phyloP scores from a whole-genome alignment of 179 eudicot species.

The Monotropa hypopitys region DNA sequence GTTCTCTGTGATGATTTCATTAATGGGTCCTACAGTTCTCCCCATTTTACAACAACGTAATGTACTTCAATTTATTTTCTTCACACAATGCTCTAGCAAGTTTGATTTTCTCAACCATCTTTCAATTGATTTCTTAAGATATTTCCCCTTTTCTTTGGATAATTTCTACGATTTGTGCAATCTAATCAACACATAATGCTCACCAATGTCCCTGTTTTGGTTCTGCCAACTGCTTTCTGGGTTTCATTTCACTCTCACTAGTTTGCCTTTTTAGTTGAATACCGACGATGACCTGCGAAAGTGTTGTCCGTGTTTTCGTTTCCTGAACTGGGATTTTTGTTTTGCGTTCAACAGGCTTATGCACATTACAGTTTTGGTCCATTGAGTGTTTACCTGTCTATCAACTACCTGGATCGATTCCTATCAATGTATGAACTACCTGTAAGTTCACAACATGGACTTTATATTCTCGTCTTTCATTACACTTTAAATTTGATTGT shows the following conservation, averaged over 20 bases:
- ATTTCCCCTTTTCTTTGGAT: neutral
- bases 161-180: neutral
- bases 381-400: conserved; percentile 40
- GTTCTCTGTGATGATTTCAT: no score
- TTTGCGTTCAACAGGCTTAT: conserved; percentile 49
- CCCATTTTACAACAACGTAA: neutral
- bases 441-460: conserved; percentile 33
- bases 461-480: neutral
- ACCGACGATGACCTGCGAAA: neutral
- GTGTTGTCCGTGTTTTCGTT: neutral
- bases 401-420: conserved; percentile 76
- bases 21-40: no score
- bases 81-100: neutral
- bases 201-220: no score
- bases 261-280: neutral
- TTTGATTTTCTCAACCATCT: neutral
- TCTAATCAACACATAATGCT: neutral
- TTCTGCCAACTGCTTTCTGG: no score
- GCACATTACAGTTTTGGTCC: conserved; percentile 51
- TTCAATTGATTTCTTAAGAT: neutral
- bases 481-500: conserved; percentile 1
- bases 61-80: neutral
- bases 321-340: conserved; percentile 10
- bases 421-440: conserved; percentile 46
- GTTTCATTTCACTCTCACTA: neutral